Base-by-base conservation (phyloP, 768 basidiomycete genomes). In the Lactifluus piperatus region DNA sequence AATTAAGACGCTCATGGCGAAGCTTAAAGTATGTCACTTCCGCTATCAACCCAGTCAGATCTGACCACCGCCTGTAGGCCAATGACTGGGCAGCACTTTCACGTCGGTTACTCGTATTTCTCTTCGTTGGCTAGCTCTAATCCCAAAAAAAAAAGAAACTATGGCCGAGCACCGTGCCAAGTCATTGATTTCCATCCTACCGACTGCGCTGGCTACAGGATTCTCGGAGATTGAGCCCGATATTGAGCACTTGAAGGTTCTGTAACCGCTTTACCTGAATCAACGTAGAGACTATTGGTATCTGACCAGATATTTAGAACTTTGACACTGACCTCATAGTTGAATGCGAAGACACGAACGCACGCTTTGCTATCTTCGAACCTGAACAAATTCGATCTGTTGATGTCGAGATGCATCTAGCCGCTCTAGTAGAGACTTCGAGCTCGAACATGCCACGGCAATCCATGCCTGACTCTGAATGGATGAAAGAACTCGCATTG, bases 81-180 rank as follows among this genome's bases (percentile, higher is more conserved):
- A 83, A 83, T 45, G 84, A 85, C 56, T 85, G 84, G 83, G 80
- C 81, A 20, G 74, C 83, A 0, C 71, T 85, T 52, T 83, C 82
- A 47, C 81, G 84, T 85, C 65, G 49, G 81, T 69, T 5, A 1
- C n/a, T 45, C 0, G 6, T 37, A 53, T 26, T n/a, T 18, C 20
- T 1, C 7, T 8, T 18, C 26, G 27, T 16, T 1, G 14, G 5
- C 44, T 4, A 5, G 5, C 3, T 30, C 51, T 14, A 60, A 14
- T 24, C 57, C 6, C 48, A 14, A 24, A 11, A n/a, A 14, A 24
- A 11, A n/a, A 56, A 80, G 79, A 80, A 71, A 79, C 75, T 1
- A 74, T 81, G 68, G 76, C 75, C 4, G 73, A 77, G 26, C 77
- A 80, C 66, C 75, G 77, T 29, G 75, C 75, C 3, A 62, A 57